Percentiles rank a stretch among this genome's conserved stretches.
Conservation (phyloP, 1,139 yeast genomes). For the Candida sojae region DNA sequence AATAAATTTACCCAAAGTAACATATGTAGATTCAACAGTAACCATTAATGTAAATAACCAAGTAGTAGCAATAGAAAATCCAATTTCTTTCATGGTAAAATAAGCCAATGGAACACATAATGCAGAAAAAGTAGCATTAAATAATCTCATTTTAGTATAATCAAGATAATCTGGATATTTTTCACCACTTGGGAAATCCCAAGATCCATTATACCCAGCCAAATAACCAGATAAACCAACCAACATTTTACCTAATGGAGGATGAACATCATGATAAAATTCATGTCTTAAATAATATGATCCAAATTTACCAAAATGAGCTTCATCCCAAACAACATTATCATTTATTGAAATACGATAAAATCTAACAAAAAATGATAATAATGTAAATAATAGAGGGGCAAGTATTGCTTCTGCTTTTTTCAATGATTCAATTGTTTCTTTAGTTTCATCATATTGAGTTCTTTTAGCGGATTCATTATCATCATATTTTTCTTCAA, state of each 20-base stretch:
- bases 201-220: slow-evolving; percentile 94
- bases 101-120: slow-evolving; percentile 93
- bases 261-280: slow-evolving; percentile 97
- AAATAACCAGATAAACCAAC: slow-evolving; percentile 92
- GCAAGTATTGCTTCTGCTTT: slow-evolving; percentile 39
- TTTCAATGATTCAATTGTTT: slow-evolving; percentile 31
- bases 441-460: slow-evolving; percentile 31
- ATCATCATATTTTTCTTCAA: slow-evolving; percentile 12
- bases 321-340: slow-evolving; percentile 66
- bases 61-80: slow-evolving; percentile 76
- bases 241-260: slow-evolving; percentile 97
- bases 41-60: slow-evolving; percentile 93
- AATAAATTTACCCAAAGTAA: slow-evolving; percentile 89
- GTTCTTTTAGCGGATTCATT: slow-evolving; percentile 27
- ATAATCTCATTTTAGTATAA: slow-evolving; percentile 88
- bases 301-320: slow-evolving; percentile 91
- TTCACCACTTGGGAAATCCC: slow-evolving; percentile 90
- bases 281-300: slow-evolving; percentile 90
- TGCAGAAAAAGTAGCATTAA: slow-evolving; percentile 89
- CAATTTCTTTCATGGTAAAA: slow-evolving; percentile 84
- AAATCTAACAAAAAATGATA: slow-evolving; percentile 53
- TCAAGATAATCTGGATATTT: slow-evolving; percentile 84
- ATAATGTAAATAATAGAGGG: slow-evolving; percentile 49
- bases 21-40: slow-evolving; percentile 79
- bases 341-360: slow-evolving; percentile 53